Evolutionary conservation across 2,329 filamentous ascomycete genomes (phyloP).

Genomic region (Tolypocladium guangdongense): DNA sequence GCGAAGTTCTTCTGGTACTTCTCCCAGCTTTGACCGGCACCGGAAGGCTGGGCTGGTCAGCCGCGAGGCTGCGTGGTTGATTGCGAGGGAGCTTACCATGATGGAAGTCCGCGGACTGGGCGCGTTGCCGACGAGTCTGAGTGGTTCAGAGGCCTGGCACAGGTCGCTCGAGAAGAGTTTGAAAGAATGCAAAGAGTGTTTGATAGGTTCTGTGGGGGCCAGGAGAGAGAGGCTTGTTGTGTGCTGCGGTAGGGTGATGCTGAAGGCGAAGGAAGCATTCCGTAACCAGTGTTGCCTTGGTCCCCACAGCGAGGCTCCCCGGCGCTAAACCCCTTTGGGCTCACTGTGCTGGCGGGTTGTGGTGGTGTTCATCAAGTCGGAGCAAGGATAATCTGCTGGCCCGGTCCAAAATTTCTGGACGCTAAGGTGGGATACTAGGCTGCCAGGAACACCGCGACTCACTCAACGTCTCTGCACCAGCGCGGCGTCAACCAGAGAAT

Average conservation of each 20-base stretch:
- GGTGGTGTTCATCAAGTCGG: no score
- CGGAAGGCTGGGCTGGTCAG: constrained; percentile 60
- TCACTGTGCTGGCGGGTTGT: constrained; percentile 6
- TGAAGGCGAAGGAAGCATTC: constrained; percentile 25
- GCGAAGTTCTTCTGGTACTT: constrained; percentile 97
- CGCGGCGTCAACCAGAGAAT: constrained; percentile 18
- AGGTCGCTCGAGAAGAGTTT: not conserved
- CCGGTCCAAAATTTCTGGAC: constrained; percentile 30
- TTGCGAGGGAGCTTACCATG: constrained; percentile 27
- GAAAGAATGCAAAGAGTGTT: not conserved
- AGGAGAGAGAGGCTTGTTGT: constrained; percentile 1
- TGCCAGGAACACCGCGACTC: constrained; percentile 19
- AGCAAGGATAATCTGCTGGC: constrained; percentile 28
- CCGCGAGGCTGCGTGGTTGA: constrained; percentile 5
- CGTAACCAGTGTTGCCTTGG: constrained; percentile 31
- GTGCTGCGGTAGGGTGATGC: constrained; percentile 11
- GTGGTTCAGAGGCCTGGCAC: not conserved
- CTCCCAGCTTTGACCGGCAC: constrained; percentile 91
- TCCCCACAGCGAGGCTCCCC: constrained; percentile 6
- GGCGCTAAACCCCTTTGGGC: constrained; percentile 13
- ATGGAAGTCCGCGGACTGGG: constrained; percentile 20
- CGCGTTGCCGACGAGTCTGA: constrained; percentile 7
- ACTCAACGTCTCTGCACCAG: constrained; percentile 13
- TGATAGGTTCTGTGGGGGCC: not conserved
- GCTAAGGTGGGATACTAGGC: constrained; percentile 27